These are phyloP conservation scores for Ophiocordyceps camponoti-floridani DNA, from an alignment of 2,329 filamentous ascomycete species.

Conservation along the genomic window DNA sequence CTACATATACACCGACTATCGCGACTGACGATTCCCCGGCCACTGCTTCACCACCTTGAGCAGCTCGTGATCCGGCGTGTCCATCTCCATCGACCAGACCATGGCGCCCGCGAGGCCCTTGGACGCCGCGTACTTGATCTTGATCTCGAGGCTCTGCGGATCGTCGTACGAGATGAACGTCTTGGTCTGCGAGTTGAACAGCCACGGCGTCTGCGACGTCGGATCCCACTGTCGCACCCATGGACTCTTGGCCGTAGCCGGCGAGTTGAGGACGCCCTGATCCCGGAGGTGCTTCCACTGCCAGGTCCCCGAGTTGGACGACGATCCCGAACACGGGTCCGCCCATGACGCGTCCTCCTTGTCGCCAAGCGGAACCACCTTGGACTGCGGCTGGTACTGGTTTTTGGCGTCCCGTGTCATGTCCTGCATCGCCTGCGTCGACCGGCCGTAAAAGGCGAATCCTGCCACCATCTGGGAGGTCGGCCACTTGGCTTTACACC, in stretches of 20 bases:
- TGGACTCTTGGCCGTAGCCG: background rate
- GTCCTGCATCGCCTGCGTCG: background rate
- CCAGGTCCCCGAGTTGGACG: background rate
- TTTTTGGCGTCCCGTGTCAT: conserved; percentile 1
- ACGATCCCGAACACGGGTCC: background rate
- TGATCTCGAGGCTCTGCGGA: conserved; percentile 3
- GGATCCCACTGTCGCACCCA: conserved; percentile 2
- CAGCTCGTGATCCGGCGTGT: background rate
- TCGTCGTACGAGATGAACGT: conserved; percentile 5
- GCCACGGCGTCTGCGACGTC: conserved; percentile 3
- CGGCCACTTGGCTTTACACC: conserved; percentile 3
- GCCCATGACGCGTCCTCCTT: background rate
- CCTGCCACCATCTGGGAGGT: conserved; percentile 2
- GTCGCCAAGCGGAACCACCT: background rate
- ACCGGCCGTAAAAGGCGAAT: conserved; percentile 3
- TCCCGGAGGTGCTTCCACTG: conserved; percentile 1
- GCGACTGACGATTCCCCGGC: background rate
- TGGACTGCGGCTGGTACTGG: conserved; percentile 1
- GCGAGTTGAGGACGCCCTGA: background rate
- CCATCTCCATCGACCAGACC: background rate
- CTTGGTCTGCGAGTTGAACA: conserved; percentile 1
- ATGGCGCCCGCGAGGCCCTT: conserved; percentile 3
- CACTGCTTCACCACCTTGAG: background rate
- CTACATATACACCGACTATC: background rate
- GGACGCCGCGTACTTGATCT: conserved; percentile 3